These are phyloP conservation scores for Phoma sp. DNA, from an alignment of 2,329 filamentous ascomycete genomes.

Conservation along the genomic window DNA sequence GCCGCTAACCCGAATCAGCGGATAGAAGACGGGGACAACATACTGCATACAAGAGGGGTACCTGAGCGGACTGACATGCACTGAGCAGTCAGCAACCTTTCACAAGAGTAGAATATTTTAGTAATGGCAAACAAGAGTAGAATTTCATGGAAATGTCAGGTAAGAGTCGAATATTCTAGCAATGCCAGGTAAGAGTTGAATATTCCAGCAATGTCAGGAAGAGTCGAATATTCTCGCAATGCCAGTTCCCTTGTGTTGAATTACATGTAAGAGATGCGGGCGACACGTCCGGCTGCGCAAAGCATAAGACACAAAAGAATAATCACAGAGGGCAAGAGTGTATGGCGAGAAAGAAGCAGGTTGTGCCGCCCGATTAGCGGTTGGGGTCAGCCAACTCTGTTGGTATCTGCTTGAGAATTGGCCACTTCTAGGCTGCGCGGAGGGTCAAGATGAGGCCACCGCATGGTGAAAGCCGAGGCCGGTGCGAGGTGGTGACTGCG, in stretches of 20 bases:
- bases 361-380: not conserved
- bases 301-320: not conserved
- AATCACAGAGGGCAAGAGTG: not conserved
- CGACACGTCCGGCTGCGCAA: not conserved
- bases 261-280: not conserved
- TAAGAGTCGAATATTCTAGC: too few relatives aligned
- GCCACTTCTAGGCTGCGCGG: slow-evolving; percentile 1
- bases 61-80: too few relatives aligned
- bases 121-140: too few relatives aligned
- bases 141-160: too few relatives aligned
- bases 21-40: not conserved
- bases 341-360: not conserved
- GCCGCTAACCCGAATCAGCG: not conserved
- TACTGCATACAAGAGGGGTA: not conserved
- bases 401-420: not conserved
- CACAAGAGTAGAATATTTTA: too few relatives aligned
- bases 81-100: too few relatives aligned
- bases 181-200: too few relatives aligned
- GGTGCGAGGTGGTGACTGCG: not conserved
- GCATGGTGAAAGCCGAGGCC: not conserved
- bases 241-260: too few relatives aligned
- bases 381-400: not conserved
- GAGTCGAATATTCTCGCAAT: too few relatives aligned
- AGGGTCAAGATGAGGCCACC: not conserved
- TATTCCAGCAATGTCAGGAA: too few relatives aligned